Percentiles rank a stretch among this genome's conserved stretches.
These are phyloP conservation scores for Fusarium sp. DNA, from an alignment of 2,329 filamentous ascomycete species.

Conservation along the genomic window DNA sequence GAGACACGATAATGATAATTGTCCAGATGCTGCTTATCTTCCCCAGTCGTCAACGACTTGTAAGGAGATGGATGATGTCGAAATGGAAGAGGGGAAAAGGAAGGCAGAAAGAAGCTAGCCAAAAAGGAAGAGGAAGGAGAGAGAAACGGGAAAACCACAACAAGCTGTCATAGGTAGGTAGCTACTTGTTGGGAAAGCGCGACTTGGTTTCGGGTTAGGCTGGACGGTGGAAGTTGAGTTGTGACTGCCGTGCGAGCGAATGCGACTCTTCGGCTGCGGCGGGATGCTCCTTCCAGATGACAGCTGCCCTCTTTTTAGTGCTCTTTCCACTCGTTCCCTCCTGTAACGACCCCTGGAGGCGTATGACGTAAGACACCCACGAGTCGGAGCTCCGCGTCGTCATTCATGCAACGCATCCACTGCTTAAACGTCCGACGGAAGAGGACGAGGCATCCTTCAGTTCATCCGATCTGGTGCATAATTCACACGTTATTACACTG, in stretches of 20 bases:
- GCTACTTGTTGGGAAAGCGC: slow-evolving; percentile 23
- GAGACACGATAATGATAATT: slow-evolving; percentile 17
- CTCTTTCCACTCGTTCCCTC: background rate
- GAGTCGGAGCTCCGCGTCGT: slow-evolving; percentile 5
- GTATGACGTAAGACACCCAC: slow-evolving; percentile 6
- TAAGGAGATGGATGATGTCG: background rate
- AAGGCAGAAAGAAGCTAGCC: background rate
- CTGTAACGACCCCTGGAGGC: background rate
- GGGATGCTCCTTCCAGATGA: slow-evolving; percentile 4
- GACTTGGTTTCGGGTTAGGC: background rate
- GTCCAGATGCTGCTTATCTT: slow-evolving; percentile 1
- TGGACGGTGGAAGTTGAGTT: background rate
- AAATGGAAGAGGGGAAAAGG: background rate
- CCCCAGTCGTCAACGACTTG: slow-evolving; percentile 20
- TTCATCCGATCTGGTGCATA: background rate
- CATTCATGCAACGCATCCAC: slow-evolving; percentile 2
- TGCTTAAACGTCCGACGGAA: background rate
- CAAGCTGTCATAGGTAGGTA: slow-evolving; percentile 14
- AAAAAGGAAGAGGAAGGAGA: background rate
- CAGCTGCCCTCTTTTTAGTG: slow-evolving; percentile 14
- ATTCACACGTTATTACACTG: background rate
- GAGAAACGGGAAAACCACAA: slow-evolving; percentile 14
- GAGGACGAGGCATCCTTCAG: background rate
- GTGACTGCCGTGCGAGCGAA: background rate
- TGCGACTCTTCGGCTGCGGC: slow-evolving; percentile 2